Evolutionary conservation across 371 early-diverging fungal species (phyloP), one percentile per base, ranked within the genome.

Genomic region (Mortierella sp.): DNA sequence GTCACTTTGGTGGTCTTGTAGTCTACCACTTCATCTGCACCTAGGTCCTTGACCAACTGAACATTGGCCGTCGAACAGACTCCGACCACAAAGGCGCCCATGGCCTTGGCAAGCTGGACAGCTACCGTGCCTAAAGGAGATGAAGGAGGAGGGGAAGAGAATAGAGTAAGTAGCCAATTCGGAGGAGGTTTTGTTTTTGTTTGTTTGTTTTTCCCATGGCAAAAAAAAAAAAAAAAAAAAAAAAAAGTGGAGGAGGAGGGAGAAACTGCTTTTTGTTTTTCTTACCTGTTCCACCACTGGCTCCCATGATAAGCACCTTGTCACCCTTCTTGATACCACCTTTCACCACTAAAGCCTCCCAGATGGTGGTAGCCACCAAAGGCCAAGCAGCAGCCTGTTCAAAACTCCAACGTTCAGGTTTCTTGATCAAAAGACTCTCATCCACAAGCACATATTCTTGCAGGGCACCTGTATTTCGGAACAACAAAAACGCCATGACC

Each of bases 1-100:
- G 73, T 66, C 46, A 59, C 83, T 45, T 82, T 81, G 9, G 64
- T 23, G 3, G 76, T 64, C 1, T 68, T 87, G 73, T 92, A 91
- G 63, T 90, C 87, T 7, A 92, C 74, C 4, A 89, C 82, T 16
- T 73, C 64, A 46, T 91, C 92, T 0, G 91, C 91, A n/a, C 91
- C 91, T 11, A 91, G 68, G 0, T 64, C 55, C 50, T 75, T 74
- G 18, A 89, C 88, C 25, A 86, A 72, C 29, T 84, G 84, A 16
- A 77, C 74, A 53, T 89, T 89, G 43, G 66, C 81, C 0, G 72
- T 74, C 30, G 88, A 88, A 56, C 91, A 90, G n/a, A 91, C 86
- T n/a, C 83, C 93, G 1, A 87, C 84, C 0, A 91, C 91, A 19
- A 83, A 56, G 1, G 90, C 89, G 23, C 77, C 81, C 28, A 83